Evolutionary conservation across 495 filamentous ascomycete species (phyloP), one percentile per base, ranked within the genome.

Genomic region (Daldinia concentrica): DNA sequence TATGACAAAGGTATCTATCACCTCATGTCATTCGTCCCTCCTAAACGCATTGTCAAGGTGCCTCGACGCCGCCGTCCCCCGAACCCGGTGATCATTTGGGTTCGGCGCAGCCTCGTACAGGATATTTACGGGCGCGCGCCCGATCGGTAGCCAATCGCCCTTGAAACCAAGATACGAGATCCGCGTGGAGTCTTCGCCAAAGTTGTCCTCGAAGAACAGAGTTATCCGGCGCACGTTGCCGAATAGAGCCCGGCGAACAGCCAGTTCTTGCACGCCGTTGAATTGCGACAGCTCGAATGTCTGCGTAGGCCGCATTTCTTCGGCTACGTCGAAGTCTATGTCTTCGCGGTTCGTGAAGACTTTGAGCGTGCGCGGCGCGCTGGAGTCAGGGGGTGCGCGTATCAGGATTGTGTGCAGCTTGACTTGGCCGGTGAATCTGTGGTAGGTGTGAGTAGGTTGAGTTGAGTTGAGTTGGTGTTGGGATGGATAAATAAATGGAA

Each of bases 101-200:
- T 97, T 97, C 32, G 95, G 90, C 15, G 95, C 94, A 19, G 93
- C 91, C 86, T 99, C 95, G 79, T 98, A 99, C 54, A 97, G 70
- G 69, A 97, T 91, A 65, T 90, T 92, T 4, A 91, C 81, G 14
- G 95, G 93, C 76, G 96, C 94, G 50, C 91, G 86, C 19, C 90
- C 93, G 73, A 97, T 78, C 74, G 89, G 88, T 88, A 93, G 92
- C 82, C 92, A 97, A 74, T 97, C 91, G 32, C 95, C 95, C 79
- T 92, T 93, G 82, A 99, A 97, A 0, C 93, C 95, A 61, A 99
- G 68, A 79, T 97, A 99, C 51, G 84, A 88, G 2, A 98, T 79
- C 37, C 89, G 84, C 22, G 92, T 95, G 58, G 91, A 87, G 62
- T 96, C 92, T 63, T 93, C 91, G 15, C 84, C 74, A 71, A 88